Evolutionary conservation across 1,139 yeast species (phyloP).

Genomic region (Saccharomyces hybrid): DNA sequence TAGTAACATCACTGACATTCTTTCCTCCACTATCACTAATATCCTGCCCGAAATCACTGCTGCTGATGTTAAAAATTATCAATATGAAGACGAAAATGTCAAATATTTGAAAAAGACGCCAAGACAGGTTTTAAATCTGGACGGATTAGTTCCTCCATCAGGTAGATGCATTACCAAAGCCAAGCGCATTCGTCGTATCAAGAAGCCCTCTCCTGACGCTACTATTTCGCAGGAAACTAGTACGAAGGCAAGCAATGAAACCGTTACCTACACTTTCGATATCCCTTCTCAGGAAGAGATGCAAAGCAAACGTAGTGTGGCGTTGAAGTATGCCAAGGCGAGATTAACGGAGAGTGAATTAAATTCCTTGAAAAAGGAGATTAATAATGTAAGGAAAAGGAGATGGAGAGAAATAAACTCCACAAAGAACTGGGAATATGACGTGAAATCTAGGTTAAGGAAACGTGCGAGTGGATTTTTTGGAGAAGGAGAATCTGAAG

Average conservation of each 20-base stretch:
- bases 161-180: slow-evolving; percentile 1
- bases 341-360: slow-evolving; percentile 43
- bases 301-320: slow-evolving; percentile 31
- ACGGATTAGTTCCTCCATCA: slow-evolving; percentile 12
- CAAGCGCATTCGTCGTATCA: neutral
- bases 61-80: neutral
- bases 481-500: slow-evolving; percentile 53
- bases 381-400: slow-evolving; percentile 77
- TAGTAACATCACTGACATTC: neutral
- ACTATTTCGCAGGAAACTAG: neutral
- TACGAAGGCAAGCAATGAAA: neutral
- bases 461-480: slow-evolving; percentile 63
- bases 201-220: neutral
- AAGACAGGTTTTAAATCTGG: slow-evolving; percentile 10
- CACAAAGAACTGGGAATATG: slow-evolving; percentile 81
- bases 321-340: slow-evolving; percentile 23
- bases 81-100: neutral
- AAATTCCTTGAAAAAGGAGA: slow-evolving; percentile 44
- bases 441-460: slow-evolving; percentile 66
- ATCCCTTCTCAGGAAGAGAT: slow-evolving; percentile 13
- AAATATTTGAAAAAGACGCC: slow-evolving; percentile 5
- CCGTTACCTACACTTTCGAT: neutral
- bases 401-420: slow-evolving; percentile 84
- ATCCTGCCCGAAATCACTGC: slow-evolving; percentile 2
- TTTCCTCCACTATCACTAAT: slow-evolving; percentile 5